Base-by-base conservation (phyloP, 148 eudicot genomes). In the Vaccinium vitisidaea region DNA sequence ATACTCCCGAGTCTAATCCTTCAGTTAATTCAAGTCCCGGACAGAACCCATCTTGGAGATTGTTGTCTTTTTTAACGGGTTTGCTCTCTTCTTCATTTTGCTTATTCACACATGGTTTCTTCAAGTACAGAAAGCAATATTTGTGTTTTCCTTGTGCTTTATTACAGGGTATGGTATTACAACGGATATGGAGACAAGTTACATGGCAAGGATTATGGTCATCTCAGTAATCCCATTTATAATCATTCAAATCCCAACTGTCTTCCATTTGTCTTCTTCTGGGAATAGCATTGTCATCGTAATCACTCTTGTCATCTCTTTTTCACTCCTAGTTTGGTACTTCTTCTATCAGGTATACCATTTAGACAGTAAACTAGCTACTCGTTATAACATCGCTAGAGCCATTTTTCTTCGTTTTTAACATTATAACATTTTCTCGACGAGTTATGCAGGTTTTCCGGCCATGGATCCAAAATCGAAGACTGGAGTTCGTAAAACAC, bases 311-410 rank as follows among this genome's bases (percentile, higher is more conserved):
- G 15, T 83, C 48, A 83, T 85, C 53, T 90, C 92, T 8, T n/a
- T 79, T 48, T 12, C 80, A 14, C 84, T 90, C 50, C 63, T 90
- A 52, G 75, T 90, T 36, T 69, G 16, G 16, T 88, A 88, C 88
- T 90, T 88, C 84, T 71, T 88, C 69, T 90, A 88, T 63, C 92
- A 90, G 90, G 92, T 90, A 88, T 9, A 11, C 81, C 32, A 7
- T 74, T 32, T 18, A 32, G 48, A 7, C 50, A n/a, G 30, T 13
- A 2, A 7, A 0, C 21, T 39, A 43, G 5, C 39, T 16, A 39
- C 39, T 74, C 23, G 13, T 6, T 16, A 1, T 0, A 15, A 36
- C 50, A 13, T 18, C 4, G 3, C 8, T 14, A 18, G 10, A 74
- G 11, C 49, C n/a, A 39, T 16, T 36, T 6, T 59, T 36, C 19